Percentiles rank a stretch among this genome's conserved stretches.
Evolutionary conservation across 257 asterid species (phyloP).

Genomic region (Scutellaria barbata): DNA sequence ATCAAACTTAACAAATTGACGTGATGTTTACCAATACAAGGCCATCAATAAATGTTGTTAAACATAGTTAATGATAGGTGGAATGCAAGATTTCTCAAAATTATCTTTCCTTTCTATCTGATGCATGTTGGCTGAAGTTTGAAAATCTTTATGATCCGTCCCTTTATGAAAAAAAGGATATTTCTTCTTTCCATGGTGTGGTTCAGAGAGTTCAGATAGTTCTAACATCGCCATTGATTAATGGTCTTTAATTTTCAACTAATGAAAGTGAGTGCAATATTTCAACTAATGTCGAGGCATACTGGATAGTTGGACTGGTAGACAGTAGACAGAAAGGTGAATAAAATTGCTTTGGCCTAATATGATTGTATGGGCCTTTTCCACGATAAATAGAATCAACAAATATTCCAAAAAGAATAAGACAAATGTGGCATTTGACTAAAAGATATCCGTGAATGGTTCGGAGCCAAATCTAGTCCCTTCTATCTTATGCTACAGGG

Average conservation of each 20-base stretch:
- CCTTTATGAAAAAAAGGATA: not conserved
- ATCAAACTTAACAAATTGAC: not conserved
- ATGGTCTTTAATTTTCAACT: not conserved
- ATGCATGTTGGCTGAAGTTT: not conserved
- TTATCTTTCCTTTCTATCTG: slow-evolving; percentile 6
- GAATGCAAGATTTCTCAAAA: slow-evolving; percentile 12
- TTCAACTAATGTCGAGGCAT: no score
- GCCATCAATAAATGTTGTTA: not conserved
- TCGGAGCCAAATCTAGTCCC: slow-evolving; percentile 21
- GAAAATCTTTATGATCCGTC: not conserved
- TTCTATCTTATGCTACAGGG: slow-evolving; percentile 14
- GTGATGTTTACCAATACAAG: not conserved
- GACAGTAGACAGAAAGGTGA: not conserved
- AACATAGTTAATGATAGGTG: slow-evolving; percentile 14
- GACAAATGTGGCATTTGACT: slow-evolving; percentile 5
- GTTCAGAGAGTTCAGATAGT: not conserved
- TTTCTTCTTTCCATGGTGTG: not conserved
- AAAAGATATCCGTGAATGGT: not conserved
- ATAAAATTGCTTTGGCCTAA: not conserved
- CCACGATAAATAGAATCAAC: not conserved
- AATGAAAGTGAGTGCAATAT: not conserved
- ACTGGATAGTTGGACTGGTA: no score
- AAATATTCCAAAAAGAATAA: slow-evolving; percentile 19
- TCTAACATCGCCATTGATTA: not conserved
- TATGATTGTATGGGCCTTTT: slow-evolving; percentile 15